Evolutionary conservation across 148 eudicot genomes (phyloP).

Genomic region (Beta vulgaris): DNA sequence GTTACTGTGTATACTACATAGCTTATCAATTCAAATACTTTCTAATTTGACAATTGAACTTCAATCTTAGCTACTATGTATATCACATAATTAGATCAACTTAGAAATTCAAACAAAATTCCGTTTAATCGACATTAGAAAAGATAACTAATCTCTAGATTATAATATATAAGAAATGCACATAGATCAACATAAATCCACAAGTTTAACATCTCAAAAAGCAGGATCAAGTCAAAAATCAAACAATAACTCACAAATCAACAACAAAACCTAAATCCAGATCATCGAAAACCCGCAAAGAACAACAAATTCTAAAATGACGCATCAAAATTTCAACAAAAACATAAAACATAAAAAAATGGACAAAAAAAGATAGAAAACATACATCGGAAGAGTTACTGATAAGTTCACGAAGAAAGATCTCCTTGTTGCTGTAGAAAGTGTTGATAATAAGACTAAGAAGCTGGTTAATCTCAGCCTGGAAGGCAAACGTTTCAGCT

Average conservation of each 20-base stretch:
- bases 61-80: too few species aligned
- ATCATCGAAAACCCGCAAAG: neutral
- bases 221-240: neutral
- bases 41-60: too few species aligned
- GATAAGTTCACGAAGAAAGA: constrained; percentile 79
- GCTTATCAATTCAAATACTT: too few species aligned
- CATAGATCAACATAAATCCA: too few species aligned
- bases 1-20: too few species aligned
- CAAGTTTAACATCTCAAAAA: too few species aligned
- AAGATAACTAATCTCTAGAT: too few species aligned
- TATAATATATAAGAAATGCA: too few species aligned
- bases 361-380: neutral
- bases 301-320: neutral
- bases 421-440: constrained; percentile 82
- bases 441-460: constrained; percentile 79
- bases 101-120: too few species aligned
- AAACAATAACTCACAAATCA: neutral
- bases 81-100: too few species aligned
- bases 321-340: neutral
- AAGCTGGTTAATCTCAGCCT: constrained; percentile 84
- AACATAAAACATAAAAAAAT: neutral
- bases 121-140: too few species aligned
- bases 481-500: constrained; percentile 77
- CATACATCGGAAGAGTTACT: constrained; percentile 78
- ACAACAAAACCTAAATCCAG: neutral